These are phyloP conservation scores for Paspalum notatum DNA, from an alignment of 176 grass and related monocot genomes.

Conservation along the genomic window DNA sequence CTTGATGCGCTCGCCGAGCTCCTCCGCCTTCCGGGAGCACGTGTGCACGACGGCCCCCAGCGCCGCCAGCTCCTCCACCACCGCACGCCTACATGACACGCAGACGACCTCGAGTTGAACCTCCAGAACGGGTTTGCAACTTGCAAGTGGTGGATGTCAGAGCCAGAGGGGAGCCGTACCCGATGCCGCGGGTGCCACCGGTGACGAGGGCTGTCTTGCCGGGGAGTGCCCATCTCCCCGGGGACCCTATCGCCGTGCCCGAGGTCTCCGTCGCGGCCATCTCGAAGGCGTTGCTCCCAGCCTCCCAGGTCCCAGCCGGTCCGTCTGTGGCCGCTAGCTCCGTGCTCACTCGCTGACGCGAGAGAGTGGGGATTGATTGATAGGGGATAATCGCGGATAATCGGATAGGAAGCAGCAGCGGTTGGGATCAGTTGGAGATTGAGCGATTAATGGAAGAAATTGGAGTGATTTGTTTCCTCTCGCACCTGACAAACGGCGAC, in stretches of 20 bases:
- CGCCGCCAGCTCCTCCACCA: slow-evolving; percentile 62
- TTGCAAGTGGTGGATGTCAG: too few species aligned
- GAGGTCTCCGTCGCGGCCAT: slow-evolving; percentile 23
- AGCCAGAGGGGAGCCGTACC: slow-evolving; percentile 39
- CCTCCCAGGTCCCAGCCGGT: too few species aligned
- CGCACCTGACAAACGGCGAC: not conserved
- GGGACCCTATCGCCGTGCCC: not conserved
- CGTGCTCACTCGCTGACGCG: not conserved
- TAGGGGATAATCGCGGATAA: too few species aligned
- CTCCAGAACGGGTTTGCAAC: not conserved
- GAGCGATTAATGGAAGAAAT: not conserved
- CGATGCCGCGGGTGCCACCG: slow-evolving; percentile 82
- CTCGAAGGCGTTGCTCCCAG: not conserved
- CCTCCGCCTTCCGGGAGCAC: slow-evolving; percentile 61
- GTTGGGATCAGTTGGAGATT: too few species aligned
- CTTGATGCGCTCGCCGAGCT: slow-evolving; percentile 50
- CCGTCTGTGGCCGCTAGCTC: too few species aligned
- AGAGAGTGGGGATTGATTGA: not conserved
- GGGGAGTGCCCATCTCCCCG: slow-evolving; percentile 63
- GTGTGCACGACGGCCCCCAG: slow-evolving; percentile 63
- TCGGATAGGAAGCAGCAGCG: too few species aligned
- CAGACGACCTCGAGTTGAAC: not conserved
- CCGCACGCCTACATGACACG: slow-evolving; percentile 41
- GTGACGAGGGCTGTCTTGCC: slow-evolving; percentile 75
- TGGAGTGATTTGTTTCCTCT: not conserved